Evolutionary conservation across 768 basidiomycete genomes (phyloP), one percentile per base, ranked within the genome.

Genomic region (Lactarius sp.): DNA sequence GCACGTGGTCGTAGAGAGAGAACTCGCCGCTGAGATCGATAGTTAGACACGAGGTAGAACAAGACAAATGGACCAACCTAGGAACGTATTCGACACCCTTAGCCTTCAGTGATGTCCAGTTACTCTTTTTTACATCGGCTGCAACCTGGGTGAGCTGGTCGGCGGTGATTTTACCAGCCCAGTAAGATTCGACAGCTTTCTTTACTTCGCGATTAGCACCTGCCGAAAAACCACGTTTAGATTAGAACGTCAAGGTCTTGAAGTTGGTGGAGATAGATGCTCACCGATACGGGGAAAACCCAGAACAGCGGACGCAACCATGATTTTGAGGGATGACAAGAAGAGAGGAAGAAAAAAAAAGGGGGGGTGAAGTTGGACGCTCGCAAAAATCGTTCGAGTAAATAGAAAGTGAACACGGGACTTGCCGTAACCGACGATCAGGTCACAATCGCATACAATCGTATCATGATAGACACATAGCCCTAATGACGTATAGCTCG

Each of bases 121-220:
- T 91, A 68, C 83, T 74, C 80, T 92, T 92, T 75, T 88, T 90
- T 72, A 94, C 87, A 57, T 92, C 87, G 69, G 92, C 88, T 70
- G 94, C 91, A 68, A 81, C 85, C 77, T 90, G 90, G 73, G 86
- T 86, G 69, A 99, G 88, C 63, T 94, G 91, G 69, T 91, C 90
- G 41, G 85, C 92, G 65, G 87, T 83, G 74, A 86, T 80, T 77
- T 96, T 98, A 76, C 90, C 90, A 37, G 83, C 92, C 97, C 97
- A 99, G 82, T 98, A 98, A 61, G 93, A 89, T 78, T 98, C 96
- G 72, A 97, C 92, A 69, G 94, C 94, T 81, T 98, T 96, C 80
- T 97, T 97, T 66, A 95, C 85, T 79, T 96, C 93, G 78, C 92
- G 92, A 80, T 94, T 88, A 62, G 87, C 88, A 80, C 93, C 93